Percentiles rank a stretch among this genome's conserved stretches.
Conservation (phyloP, 257 asterid species). For the Oldenlandia corymbosa region DNA sequence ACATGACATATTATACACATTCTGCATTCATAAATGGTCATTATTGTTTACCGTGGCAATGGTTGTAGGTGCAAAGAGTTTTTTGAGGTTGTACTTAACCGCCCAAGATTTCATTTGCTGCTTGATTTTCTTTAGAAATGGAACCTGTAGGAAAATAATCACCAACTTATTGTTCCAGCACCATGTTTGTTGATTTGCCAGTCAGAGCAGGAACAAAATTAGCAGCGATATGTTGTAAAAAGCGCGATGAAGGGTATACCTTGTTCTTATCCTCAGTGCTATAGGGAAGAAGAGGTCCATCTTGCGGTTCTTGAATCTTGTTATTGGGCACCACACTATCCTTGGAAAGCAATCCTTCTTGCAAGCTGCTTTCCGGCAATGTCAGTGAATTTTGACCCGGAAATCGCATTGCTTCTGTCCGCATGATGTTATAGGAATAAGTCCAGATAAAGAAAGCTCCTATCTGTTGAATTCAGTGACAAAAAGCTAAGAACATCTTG, state of each 20-base stretch:
- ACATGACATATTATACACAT: neutral
- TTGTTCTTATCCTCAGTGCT: constrained; percentile 7
- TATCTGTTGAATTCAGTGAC: constrained; percentile 15
- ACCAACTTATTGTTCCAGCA: no score
- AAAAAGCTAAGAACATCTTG: neutral
- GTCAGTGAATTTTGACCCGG: neutral
- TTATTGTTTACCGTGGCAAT: constrained; percentile 31
- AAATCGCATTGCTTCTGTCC: constrained; percentile 8
- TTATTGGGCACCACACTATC: neutral
- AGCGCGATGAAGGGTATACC: neutral
- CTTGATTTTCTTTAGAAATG: constrained; percentile 10
- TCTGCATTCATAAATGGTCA: no score
- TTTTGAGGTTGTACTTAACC: constrained; percentile 19
- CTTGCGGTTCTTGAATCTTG: constrained; percentile 9
- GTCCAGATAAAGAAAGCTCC: constrained; percentile 33
- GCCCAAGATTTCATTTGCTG: constrained; percentile 16
- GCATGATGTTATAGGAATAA: constrained; percentile 25
- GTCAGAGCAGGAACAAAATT: no score
- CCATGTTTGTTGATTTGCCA: neutral
- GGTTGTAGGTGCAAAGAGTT: constrained; percentile 35
- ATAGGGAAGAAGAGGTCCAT: neutral
- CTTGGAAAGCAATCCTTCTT: constrained; percentile 15
- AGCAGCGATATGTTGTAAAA: no score
- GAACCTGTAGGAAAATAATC: constrained; percentile 22
- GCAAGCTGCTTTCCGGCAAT: constrained; percentile 5